Evolutionary conservation across 2,329 filamentous ascomycete genomes (phyloP).

Genomic region (Stachybotrys elegans): DNA sequence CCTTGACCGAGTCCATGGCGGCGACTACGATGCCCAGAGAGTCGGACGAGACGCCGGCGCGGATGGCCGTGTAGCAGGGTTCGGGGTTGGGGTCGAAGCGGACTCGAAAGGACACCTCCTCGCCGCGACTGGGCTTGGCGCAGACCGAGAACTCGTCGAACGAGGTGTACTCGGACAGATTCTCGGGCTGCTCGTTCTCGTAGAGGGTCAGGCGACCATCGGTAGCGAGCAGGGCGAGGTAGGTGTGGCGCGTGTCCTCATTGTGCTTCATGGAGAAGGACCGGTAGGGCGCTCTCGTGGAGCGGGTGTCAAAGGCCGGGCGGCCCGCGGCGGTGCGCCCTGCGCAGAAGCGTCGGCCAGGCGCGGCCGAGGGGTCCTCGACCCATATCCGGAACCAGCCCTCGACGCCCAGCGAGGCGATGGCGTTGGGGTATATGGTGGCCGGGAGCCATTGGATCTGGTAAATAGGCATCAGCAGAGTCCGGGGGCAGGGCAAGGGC

Average conservation of each 20-base stretch:
- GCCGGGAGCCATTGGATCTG: slow-evolving; percentile 92
- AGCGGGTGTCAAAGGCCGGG: slow-evolving; percentile 51
- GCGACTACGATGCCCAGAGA: slow-evolving; percentile 79
- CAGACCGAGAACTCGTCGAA: slow-evolving; percentile 75
- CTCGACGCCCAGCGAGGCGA: slow-evolving; percentile 85
- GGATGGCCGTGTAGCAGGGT: slow-evolving; percentile 70
- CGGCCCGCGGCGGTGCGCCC: slow-evolving; percentile 42
- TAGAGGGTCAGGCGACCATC: slow-evolving; percentile 76
- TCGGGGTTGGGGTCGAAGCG: slow-evolving; percentile 85
- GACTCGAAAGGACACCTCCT: slow-evolving; percentile 82
- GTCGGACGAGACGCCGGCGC: slow-evolving; percentile 76
- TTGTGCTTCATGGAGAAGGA: slow-evolving; percentile 83
- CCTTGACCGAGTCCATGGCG: slow-evolving; percentile 74
- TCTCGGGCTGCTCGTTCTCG: slow-evolving; percentile 82
- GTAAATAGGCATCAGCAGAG: slow-evolving; percentile 9
- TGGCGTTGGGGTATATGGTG: slow-evolving; percentile 76
- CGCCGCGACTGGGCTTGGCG: slow-evolving; percentile 66
- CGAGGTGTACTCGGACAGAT: slow-evolving; percentile 67
- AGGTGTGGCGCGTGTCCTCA: slow-evolving; percentile 74
- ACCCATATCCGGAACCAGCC: slow-evolving; percentile 90
- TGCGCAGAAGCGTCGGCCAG: slow-evolving; percentile 75
- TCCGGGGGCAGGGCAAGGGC: not conserved
- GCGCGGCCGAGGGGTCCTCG: slow-evolving; percentile 77
- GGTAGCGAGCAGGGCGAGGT: slow-evolving; percentile 77
- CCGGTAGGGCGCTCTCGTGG: slow-evolving; percentile 59